Base-by-base conservation (phyloP, 768 basidiomycete species). In the Tephrocybe sp. region DNA sequence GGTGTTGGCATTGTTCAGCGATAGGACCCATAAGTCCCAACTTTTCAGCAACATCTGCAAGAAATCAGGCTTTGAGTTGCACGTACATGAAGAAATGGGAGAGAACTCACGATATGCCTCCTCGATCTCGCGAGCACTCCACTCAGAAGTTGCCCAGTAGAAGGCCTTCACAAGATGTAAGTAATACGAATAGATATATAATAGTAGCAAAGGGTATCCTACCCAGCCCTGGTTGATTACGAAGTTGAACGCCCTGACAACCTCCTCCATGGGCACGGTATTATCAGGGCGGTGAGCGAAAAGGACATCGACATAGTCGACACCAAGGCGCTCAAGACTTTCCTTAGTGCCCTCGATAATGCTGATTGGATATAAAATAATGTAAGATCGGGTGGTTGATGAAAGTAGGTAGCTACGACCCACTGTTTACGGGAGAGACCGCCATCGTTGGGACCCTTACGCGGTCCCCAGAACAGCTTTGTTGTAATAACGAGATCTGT, bases 161-260 rank as follows among this genome's bases (percentile, higher is more conserved):
- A 76, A 80, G 3, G 83, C 78, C 77, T 80, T 16, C 34, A 39
- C 19, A 42, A 21, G 41, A 25, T 18, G 45, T 21, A 1, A 10
- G 30, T 23, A n/a, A n/a, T n/a, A n/a, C 57, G 56, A 36, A 56
- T n/a, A 13, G 9, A 22, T n/a, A n/a, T 11, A 3, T n/a, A 43
- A 13, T 18, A 33, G 11, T 29, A 29, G 1, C 3, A 11, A 9
- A 31, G 7, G 11, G n/a, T 9, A 22, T 9, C 42, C 19, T 60
- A 77, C 82, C 83, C 83, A 84, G 60, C 86, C 86, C 56, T 80
- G 69, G 43, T 86, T 79, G 57, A 91, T 88, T 22, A 89, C 74
- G 57, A 72, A 82, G 70, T 88, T 89, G 74, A 92, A 91, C 0
- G 86, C 87, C 37, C 89, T 79, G 38, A 92, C 88, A 43, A 82